phyloP scores from a whole-genome alignment of 257 asterid genomes.

The Solanum tacnaense region DNA sequence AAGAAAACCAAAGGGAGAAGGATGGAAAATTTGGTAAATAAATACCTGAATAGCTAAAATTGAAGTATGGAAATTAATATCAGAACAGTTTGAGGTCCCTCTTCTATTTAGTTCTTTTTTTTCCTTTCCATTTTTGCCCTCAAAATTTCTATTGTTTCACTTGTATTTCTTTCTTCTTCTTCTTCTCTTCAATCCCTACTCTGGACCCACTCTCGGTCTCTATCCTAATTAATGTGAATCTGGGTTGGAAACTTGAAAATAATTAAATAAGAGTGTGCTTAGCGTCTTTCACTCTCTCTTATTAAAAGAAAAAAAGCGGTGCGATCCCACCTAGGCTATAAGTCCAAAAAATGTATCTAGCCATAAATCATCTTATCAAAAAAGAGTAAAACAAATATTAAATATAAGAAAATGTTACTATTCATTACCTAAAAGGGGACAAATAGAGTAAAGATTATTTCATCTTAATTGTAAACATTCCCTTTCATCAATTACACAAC shows the following conservation, averaged over 20 bases:
- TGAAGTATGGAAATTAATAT: too few species aligned
- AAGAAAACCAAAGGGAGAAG: too few species aligned
- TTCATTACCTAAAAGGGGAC: neutral
- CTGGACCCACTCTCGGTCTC: neutral
- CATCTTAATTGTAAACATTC: neutral
- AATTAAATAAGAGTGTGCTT: neutral
- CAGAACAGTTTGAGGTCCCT: too few species aligned
- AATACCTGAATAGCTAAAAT: too few species aligned
- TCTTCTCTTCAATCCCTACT: too few species aligned
- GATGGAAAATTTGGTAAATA: too few species aligned
- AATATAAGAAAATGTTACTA: neutral
- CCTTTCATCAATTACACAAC: neutral
- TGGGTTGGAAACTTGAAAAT: neutral
- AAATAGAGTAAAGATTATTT: neutral
- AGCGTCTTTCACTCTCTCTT: too few species aligned
- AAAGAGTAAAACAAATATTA: neutral
- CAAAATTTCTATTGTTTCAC: too few species aligned
- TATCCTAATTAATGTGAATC: neutral
- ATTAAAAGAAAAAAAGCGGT: neutral
- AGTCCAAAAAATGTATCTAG: neutral
- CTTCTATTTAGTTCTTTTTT: too few species aligned
- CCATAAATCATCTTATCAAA: neutral
- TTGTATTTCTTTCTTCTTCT: too few species aligned
- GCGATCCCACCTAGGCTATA: neutral
- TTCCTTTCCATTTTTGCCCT: too few species aligned